Evolutionary conservation across 129 eudicot genomes (phyloP).

Genomic region (Logfia minima): DNA sequence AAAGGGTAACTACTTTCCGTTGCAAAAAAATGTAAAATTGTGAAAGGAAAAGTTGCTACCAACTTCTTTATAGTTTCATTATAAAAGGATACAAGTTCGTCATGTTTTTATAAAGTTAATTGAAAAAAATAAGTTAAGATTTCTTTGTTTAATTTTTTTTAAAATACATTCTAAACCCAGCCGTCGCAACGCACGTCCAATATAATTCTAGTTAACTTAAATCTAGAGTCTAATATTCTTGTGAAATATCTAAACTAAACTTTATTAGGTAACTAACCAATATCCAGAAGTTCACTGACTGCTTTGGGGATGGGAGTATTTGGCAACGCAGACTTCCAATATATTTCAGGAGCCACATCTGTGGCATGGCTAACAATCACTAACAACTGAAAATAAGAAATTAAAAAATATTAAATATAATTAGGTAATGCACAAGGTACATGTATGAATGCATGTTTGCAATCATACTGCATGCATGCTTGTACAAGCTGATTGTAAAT

Average conservation of each 20-base stretch:
- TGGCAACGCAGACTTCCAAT: conserved; percentile 42
- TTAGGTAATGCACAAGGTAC: neutral
- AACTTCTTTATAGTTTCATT: too few species aligned
- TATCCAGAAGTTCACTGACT: conserved; percentile 26
- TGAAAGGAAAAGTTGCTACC: too few species aligned
- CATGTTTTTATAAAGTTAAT: too few species aligned
- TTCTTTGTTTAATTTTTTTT: too few species aligned
- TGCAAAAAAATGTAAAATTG: too few species aligned
- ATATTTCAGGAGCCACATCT: conserved; percentile 29
- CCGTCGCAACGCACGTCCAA: too few species aligned
- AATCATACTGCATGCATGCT: neutral
- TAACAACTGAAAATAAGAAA: conserved; percentile 31
- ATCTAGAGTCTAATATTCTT: too few species aligned
- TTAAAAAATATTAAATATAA: neutral
- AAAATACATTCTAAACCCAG: too few species aligned
- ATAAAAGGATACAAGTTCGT: too few species aligned
- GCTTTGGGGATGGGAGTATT: conserved; percentile 47
- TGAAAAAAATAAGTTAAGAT: too few species aligned
- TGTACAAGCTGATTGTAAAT: neutral
- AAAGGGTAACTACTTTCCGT: too few species aligned
- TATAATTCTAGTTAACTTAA: too few species aligned
- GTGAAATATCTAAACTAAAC: neutral
- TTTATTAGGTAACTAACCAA: conserved; percentile 15
- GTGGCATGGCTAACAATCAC: conserved; percentile 46
- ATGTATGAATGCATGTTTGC: neutral